Conservation (phyloP, 805 yeast genomes). For the Jamesozyma spencerorum region DNA sequence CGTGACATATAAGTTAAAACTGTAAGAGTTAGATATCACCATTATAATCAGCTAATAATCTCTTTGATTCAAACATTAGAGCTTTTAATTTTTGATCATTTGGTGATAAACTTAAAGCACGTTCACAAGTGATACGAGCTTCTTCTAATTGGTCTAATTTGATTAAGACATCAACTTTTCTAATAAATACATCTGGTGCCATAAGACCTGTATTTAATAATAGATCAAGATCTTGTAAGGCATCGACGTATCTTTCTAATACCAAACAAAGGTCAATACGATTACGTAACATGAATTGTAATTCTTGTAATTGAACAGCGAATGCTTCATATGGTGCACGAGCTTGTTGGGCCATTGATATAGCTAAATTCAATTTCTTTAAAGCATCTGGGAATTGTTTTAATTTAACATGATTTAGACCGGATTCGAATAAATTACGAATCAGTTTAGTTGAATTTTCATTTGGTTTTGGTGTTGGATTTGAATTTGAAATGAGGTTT, state of each 20-base stretch:
- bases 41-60: slow-evolving; percentile 23
- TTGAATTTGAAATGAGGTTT: slow-evolving; percentile 26
- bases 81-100: slow-evolving; percentile 33
- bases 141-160: slow-evolving; percentile 54
- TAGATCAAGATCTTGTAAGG: slow-evolving; percentile 62
- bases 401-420: slow-evolving; percentile 45
- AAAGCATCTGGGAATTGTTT: slow-evolving; percentile 50
- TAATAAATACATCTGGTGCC: slow-evolving; percentile 60
- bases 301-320: slow-evolving; percentile 61
- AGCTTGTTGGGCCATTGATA: slow-evolving; percentile 52
- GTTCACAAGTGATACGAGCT: slow-evolving; percentile 59
- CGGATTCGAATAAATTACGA: slow-evolving; percentile 56
- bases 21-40: slow-evolving; percentile 26
- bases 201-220: slow-evolving; percentile 48
- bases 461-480: slow-evolving; percentile 52
- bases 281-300: slow-evolving; percentile 55
- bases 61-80: slow-evolving; percentile 19
- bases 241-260: slow-evolving; percentile 45
- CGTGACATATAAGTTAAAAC: too few species aligned
- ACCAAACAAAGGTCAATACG: slow-evolving; percentile 61
- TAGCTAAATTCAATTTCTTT: slow-evolving; percentile 54
- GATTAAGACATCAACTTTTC: slow-evolving; percentile 56
- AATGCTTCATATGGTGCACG: slow-evolving; percentile 69
- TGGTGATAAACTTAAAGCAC: slow-evolving; percentile 60
- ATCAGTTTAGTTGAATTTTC: slow-evolving; percentile 44